Evolutionary conservation across 169 alveolate species (phyloP), one percentile per base, ranked within the genome.

Genomic region (Eimeria falciformis): DNA sequence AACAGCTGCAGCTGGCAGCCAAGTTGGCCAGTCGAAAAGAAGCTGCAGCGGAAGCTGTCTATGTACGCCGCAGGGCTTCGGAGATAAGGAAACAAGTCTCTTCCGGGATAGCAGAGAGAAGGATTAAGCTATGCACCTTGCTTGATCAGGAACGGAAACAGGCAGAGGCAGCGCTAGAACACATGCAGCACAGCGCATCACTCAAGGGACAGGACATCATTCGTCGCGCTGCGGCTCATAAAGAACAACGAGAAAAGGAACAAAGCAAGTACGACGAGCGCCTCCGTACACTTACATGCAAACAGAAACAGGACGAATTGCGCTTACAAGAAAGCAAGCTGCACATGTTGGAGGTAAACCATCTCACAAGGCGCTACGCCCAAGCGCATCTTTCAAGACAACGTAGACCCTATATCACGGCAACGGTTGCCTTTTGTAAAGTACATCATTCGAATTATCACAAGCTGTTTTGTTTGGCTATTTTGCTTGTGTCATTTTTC

Each of bases 241-340:
- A 55, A 56, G 77, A 55, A 47, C 53, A 81, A 9, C 90, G 68
- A 25, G 90, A 81, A 18, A 43, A 29, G 58, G 78, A 81, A 27
- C 77, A 56, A 46, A 55, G 55, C 53, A 17, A 56, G n/a, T 71
- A 81, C 53, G 90, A 81, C 90, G 56, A 81, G 90, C 73, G 90
- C 27, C 68, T 53, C 77, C 45, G 27, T 7, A 40, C 50, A 7
- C 77, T 55, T 18, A 27, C 43, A 56, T 18, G 21, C 56, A 78
- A 47, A 29, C 90, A 81, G 37, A 75, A 43, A 43, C 77, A 40
- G 43, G 90, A 46, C 27, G 77, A 81, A 7, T 21, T 81, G 58
- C 90, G 77, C 25, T 33, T 14, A 40, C 90, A 53, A 43, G 73
- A 53, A 81, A 21, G 45, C 33, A 53, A 55, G 58, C 55, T 29